Base-by-base conservation (phyloP, 2,329 filamentous ascomycete genomes). In the Pseudogymnoascus sp. region DNA sequence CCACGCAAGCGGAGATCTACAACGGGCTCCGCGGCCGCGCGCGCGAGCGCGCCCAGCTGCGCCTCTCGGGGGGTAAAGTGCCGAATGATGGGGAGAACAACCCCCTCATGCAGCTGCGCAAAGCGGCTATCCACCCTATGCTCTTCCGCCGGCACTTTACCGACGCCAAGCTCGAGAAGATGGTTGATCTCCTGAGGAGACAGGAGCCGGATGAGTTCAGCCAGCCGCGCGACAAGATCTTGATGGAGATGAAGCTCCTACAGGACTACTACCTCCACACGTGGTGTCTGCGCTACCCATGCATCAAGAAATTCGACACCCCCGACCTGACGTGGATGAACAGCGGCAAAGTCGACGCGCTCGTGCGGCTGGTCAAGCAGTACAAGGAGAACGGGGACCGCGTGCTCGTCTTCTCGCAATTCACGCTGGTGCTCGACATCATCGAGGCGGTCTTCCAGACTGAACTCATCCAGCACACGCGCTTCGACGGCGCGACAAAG, bases 361-460 rank as follows among this genome's bases (percentile, higher is more conserved):
- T 97, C 26, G 80, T 91, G 26, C 82, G 89, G 69, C 81, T 99
- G 11, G 81, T 99, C 1, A 78, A 81, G 10, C 76, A 81, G 13
- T 97, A 91, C 76, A 87, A 87, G 67, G 78, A 82, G 65, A 92
- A 91, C 61, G 93, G 93, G 3, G 93, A 97, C 73, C 87, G 93
- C 3, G 87, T 90, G 0, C 82, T 99, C 2, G 86, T 99, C 24
- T 99, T 99, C 77, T 96, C 89, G 53, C 92, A 96, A 70, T 99
- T 97, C 74, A 91, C 91, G 6, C 88, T 91, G 67, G 88, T 96
- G 62, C 89, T 97, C 75, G 90, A 97, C 74, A 92, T 99, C 63
- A 81, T 99, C 0, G 88, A 92, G 67, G 86, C 90, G 69, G 91
- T 96, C 0, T 81, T 99, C 8, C 84, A 89, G 59, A 85, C 85